Evolutionary conservation across 331 rosid species (phyloP), one percentile per base, ranked within the genome.

Genomic region (Cydonia oblonga): DNA sequence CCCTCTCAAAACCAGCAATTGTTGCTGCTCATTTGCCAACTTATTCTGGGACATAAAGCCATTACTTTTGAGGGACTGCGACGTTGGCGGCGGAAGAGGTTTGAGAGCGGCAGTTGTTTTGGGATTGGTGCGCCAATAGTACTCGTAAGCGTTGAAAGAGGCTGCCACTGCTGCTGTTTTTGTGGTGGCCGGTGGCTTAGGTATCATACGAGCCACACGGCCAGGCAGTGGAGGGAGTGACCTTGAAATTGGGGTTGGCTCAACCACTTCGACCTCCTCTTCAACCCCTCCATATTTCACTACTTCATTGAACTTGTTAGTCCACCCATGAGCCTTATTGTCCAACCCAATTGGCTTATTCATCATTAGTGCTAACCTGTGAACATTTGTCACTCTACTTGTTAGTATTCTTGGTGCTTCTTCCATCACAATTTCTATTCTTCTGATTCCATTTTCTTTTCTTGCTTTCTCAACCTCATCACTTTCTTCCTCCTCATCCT

Each of bases 151-250:
- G 79, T 95, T 95, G 66, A 91, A 78, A 51, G 91, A 90, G 46
- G 74, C 71, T 0, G 88, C 77, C 0, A 84, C 33, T 2, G 76
- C 23, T 13, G 81, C 70, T 0, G 81, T 46, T 5, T 79, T 59
- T 16, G 73, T 62, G 13, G 69, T 26, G 6, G 75, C 35, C 62
- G 76, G 63, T 5, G 80, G 33, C 72, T 89, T 64, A 10, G 77
- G 86, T 59, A 79, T 75, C 71, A 84, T 70, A 52, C 87, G 68
- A 51, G 84, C 76, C 35, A 77, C 78, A 72, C 80, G 78, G 69
- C 81, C 75, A 6, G 89, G 89, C 71, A 86, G 81, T 1, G 93
- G 86, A 6, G 96, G 96, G 7, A 93, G 92, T 30, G 95, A 85
- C 64, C 83, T 75, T 75, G 87, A 83, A 7, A 81, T 30, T 68